Evolutionary conservation across 352 stramenopile species (phyloP), one percentile per base, ranked within the genome.

Genomic region (Globisporangium alternatum): DNA sequence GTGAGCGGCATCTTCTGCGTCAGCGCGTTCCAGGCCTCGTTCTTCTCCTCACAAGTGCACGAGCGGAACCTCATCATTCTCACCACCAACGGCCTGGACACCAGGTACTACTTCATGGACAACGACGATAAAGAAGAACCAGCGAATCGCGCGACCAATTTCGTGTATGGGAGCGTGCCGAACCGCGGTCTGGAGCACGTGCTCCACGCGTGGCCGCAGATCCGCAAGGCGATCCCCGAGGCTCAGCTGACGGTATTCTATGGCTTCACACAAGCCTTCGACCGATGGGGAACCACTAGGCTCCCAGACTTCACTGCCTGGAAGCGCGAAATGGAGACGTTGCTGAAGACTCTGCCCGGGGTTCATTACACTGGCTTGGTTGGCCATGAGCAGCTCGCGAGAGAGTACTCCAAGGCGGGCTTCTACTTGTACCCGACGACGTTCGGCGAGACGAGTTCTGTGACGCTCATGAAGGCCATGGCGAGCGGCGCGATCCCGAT

Each of bases 381-480:
- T 2, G 68, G 89, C 53, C 90, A 98, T 65, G 51, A 68, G 10
- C 81, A 82, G 33, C 76, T 97, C 5, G 82, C 86, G 0, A 41
- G 56, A 3, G 89, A 76, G 22, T 96, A 92, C 60, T 81, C 86
- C 0, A 56, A 69, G 8, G 87, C 85, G 2, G 90, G 91, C 0
- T 98, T 98, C 57, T 91, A 93, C 47, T 68, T 97, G 43, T 98
- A 97, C 62, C 93, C 92, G 39, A 98, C 91, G 2, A 80, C 76
- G 13, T 98, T 86, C 61, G 76, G 77, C 15, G 92, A 98, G 68
- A 97, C 92, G 35, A 97, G 92, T 39, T 98, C 91, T 55, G 88
- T 98, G 22, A 92, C 93, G 5, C 71, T 97, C 44, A 97, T 98
- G 83, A 97, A 97, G 65, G 90, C 89, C 5, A 97, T 97, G 88